phyloP scores from a whole-genome alignment of 2,329 filamentous ascomycete genomes.

The Dactylonectria macrodidyma region DNA sequence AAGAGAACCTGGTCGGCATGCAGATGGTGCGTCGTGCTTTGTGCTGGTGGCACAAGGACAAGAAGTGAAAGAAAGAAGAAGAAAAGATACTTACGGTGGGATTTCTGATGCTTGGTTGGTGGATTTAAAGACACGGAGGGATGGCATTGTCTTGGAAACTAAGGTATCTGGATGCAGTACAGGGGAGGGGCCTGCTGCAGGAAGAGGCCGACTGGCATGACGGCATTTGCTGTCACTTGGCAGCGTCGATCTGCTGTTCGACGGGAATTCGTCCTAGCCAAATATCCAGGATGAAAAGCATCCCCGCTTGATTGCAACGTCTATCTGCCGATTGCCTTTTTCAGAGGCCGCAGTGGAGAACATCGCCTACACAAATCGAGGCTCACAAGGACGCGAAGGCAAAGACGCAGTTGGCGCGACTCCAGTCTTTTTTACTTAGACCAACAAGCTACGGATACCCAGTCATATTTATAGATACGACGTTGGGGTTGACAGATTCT shows the following conservation, averaged over 20 bases:
- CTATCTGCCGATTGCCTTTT: background rate
- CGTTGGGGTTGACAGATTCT: background rate
- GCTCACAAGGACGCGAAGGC: background rate
- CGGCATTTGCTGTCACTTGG: constrained; percentile 1
- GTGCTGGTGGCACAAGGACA: background rate
- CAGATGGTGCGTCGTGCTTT: background rate
- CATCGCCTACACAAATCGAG: background rate
- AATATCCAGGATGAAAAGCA: background rate
- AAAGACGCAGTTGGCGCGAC: background rate
- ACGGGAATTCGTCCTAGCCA: background rate
- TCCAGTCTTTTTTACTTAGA: background rate
- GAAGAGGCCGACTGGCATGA: background rate
- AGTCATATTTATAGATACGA: constrained; percentile 7
- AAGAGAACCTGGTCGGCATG: background rate
- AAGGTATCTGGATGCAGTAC: background rate
- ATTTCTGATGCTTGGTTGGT: background rate
- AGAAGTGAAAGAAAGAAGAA: background rate
- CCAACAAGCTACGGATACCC: too few relatives aligned
- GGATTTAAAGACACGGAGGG: background rate
- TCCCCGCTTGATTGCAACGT: background rate
- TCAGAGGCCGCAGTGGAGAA: background rate
- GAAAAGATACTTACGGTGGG: background rate
- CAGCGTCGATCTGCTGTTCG: background rate
- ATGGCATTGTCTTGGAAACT: background rate
- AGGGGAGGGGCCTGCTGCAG: background rate